Conservation (phyloP, 139 green algal genomes). For the Ostreobium quekettii region DNA sequence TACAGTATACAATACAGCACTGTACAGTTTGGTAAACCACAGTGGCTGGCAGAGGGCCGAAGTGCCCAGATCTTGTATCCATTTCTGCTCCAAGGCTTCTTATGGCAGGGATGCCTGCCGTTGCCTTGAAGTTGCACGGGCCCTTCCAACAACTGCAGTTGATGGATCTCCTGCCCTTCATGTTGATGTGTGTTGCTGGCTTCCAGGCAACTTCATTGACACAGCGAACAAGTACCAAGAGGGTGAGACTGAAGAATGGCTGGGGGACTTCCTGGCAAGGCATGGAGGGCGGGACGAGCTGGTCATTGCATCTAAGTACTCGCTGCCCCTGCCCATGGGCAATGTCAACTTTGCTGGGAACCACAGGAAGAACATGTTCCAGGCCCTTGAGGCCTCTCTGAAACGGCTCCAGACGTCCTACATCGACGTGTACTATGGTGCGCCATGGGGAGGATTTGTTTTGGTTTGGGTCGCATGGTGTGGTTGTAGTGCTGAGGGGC, state of each 20-base stretch:
- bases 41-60: too few species aligned
- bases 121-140: neutral
- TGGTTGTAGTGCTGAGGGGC: too few species aligned
- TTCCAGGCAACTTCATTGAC: conserved; percentile 17
- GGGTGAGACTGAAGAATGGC: conserved; percentile 11
- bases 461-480: too few species aligned
- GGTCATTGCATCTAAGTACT: conserved; percentile 15
- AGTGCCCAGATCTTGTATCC: too few species aligned
- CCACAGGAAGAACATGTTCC: conserved; percentile 18
- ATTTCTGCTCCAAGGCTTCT: too few species aligned
- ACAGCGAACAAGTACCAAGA: conserved; percentile 21
- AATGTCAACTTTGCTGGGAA: conserved; percentile 16
- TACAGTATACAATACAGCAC: neutral
- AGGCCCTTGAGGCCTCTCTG: conserved; percentile 9
- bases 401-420: conserved; percentile 9
- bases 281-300: conserved; percentile 3
- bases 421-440: conserved; percentile 17
- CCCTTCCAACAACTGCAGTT: neutral
- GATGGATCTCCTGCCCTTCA: neutral
- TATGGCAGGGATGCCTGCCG: too few species aligned
- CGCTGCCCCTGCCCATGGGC: neutral
- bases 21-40: neutral
- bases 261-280: conserved; percentile 3
- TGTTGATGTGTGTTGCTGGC: neutral
- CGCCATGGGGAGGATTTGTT: neutral